Conservation (phyloP, 306 rosid species). For the Lathyrus sativus region DNA sequence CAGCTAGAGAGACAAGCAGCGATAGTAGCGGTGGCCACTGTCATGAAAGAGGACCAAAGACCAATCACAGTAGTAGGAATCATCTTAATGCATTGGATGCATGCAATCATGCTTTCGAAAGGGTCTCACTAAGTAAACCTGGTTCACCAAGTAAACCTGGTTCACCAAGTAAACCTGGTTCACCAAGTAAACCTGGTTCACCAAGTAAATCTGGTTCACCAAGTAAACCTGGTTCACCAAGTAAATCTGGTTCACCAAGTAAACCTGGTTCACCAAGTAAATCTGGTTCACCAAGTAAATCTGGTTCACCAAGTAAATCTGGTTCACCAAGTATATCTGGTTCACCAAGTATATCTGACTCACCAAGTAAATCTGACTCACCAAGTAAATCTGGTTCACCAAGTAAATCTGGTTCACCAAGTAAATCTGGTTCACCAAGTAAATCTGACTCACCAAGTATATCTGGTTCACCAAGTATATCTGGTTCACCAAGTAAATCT, state of each 20-base stretch:
- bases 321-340: slow-evolving; percentile 54
- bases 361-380: slow-evolving; percentile 68
- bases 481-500: too few species aligned
- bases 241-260: too few species aligned
- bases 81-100: slow-evolving; percentile 48
- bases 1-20: slow-evolving; percentile 84
- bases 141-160: slow-evolving; percentile 70
- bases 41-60: slow-evolving; percentile 54
- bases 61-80: slow-evolving; percentile 45
- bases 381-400: slow-evolving; percentile 62
- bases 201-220: slow-evolving; percentile 62
- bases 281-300: slow-evolving; percentile 69
- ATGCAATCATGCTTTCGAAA: slow-evolving; percentile 48
- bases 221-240: slow-evolving; percentile 66
- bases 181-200: slow-evolving; percentile 10
- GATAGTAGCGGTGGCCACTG: slow-evolving; percentile 69
- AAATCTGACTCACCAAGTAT: slow-evolving; percentile 71
- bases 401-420: slow-evolving; percentile 65
- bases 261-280: slow-evolving; percentile 45
- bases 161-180: slow-evolving; percentile 56
- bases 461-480: slow-evolving; percentile 61
- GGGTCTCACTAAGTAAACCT: slow-evolving; percentile 51
- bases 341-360: slow-evolving; percentile 65
- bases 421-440: slow-evolving; percentile 56
- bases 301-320: slow-evolving; percentile 71